A percentile compares a stretch with the other conserved stretches of the same genome.
Conservation (phyloP, 2,329 filamentous ascomycete species). For the Diplocarpon rosae region DNA sequence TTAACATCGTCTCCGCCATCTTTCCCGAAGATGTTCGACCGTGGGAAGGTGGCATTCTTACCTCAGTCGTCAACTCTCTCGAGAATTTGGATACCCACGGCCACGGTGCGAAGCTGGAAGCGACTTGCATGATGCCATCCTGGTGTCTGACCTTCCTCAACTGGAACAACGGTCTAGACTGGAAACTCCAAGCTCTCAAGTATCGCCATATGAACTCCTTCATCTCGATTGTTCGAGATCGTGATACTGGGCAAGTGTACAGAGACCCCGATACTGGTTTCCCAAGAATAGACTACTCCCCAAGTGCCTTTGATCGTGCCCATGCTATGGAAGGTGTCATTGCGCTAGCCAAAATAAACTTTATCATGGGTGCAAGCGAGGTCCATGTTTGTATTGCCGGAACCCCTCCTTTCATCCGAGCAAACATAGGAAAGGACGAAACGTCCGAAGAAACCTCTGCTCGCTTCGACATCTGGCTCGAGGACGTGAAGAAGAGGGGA, state of each 20-base stretch:
- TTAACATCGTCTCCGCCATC: slow-evolving; percentile 42
- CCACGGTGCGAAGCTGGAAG: slow-evolving; percentile 73
- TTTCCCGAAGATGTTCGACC: slow-evolving; percentile 56
- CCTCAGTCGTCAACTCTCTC: slow-evolving; percentile 61
- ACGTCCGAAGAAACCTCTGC: slow-evolving; percentile 40
- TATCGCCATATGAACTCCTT: slow-evolving; percentile 58
- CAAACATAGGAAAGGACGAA: not conserved
- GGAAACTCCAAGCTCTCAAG: slow-evolving; percentile 58
- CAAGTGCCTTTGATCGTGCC: slow-evolving; percentile 57
- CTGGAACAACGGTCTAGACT: slow-evolving; percentile 56
- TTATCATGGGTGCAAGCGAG: slow-evolving; percentile 64
- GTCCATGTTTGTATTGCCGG: slow-evolving; percentile 56
- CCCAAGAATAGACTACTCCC: slow-evolving; percentile 55
- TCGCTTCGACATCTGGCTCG: slow-evolving; percentile 49
- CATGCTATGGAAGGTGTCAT: slow-evolving; percentile 61
- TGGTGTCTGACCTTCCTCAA: slow-evolving; percentile 50
- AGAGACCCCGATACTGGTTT: slow-evolving; percentile 55
- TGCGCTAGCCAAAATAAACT: slow-evolving; percentile 62
- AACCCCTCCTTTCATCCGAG: slow-evolving; percentile 44
- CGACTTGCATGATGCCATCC: slow-evolving; percentile 59
- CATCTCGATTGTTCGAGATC: slow-evolving; percentile 63
- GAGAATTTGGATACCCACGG: slow-evolving; percentile 69
- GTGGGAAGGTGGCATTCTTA: slow-evolving; percentile 63
- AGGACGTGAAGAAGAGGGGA: slow-evolving; percentile 35
- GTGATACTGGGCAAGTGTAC: slow-evolving; percentile 62